These are phyloP conservation scores for Phaeolepiota aurea DNA, from an alignment of 768 basidiomycete species.

Conservation along the genomic window DNA sequence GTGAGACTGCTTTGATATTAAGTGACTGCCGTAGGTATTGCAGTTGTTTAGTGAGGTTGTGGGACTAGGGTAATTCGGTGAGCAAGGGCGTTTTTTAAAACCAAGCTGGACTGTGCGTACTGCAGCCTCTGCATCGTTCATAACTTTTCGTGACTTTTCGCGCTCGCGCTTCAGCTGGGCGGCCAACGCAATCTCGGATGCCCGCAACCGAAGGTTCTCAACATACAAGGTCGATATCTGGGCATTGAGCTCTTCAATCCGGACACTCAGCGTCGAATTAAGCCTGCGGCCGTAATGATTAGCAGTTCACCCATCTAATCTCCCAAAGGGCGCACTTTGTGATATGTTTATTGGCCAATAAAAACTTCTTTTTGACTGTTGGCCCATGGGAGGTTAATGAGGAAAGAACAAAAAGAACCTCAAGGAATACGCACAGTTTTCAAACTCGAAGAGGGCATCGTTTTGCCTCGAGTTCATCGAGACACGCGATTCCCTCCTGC, in stretches of 20 bases:
- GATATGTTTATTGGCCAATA: conserved; percentile 87
- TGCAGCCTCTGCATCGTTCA: conserved; percentile 68
- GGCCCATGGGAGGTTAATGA: conserved; percentile 23
- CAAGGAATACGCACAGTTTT: conserved; percentile 56
- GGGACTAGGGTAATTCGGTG: conserved; percentile 28
- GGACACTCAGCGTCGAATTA: conserved; percentile 77
- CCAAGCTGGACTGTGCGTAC: conserved; percentile 36
- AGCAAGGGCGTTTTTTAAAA: conserved; percentile 1
- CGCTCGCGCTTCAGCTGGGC: conserved; percentile 75
- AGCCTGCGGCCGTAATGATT: conserved; percentile 35
- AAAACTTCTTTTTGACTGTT: conserved; percentile 86
- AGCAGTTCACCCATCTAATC: not conserved
- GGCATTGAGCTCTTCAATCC: conserved; percentile 77
- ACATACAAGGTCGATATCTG: conserved; percentile 77
- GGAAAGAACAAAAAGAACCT: conserved; percentile 12
- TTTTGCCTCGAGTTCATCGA: conserved; percentile 63
- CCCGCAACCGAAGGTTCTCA: conserved; percentile 76
- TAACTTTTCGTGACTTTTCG: conserved; percentile 64
- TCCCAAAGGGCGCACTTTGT: conserved; percentile 58
- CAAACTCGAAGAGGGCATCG: conserved; percentile 78
- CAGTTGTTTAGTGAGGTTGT: conserved; percentile 58
- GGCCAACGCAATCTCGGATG: conserved; percentile 70
- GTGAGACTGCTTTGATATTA: conserved; percentile 26
- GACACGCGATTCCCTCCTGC: conserved; percentile 54
- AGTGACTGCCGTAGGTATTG: conserved; percentile 56